These are phyloP conservation scores for Globisporangium nagaii DNA, from an alignment of 352 stramenopile species.

Conservation along the genomic window DNA sequence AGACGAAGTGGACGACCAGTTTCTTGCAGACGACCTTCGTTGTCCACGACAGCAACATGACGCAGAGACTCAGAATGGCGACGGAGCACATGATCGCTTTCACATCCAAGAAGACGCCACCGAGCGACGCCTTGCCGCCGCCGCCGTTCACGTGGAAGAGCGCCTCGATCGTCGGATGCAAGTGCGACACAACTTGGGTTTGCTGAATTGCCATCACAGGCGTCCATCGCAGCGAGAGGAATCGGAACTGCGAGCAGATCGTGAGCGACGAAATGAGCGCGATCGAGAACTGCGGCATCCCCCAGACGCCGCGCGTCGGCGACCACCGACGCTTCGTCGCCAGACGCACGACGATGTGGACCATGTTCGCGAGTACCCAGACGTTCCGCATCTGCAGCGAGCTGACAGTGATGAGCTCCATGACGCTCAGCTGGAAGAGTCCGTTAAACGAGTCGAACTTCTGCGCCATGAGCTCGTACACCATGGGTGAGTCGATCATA, in stretches of 20 bases:
- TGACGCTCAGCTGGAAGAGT: conserved; percentile 13
- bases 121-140: not conserved
- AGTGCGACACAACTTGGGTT: not conserved
- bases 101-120: conserved; percentile 5
- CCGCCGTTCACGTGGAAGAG: not conserved
- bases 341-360: conserved; percentile 8
- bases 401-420: conserved; percentile 9
- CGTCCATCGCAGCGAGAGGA: conserved; percentile 1
- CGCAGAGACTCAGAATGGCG: not conserved
- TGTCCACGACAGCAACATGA: not conserved
- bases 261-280: conserved; percentile 16
- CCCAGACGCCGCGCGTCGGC: conserved; percentile 12
- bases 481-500: conserved; percentile 1
- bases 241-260: conserved; percentile 8
- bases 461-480: conserved; percentile 11
- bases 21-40: not conserved
- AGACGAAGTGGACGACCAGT: not conserved
- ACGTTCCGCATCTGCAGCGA: conserved; percentile 11
- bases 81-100: not conserved
- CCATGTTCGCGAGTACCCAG: conserved; percentile 9
- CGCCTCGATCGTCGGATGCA: conserved; percentile 1
- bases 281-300: conserved; percentile 20
- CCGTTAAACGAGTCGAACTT: conserved; percentile 18
- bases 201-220: not conserved
- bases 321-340: conserved; percentile 6